Evolutionary conservation across 306 rosid species (phyloP), one percentile per base, ranked within the genome.

Genomic region (Rubus parviflorus): DNA sequence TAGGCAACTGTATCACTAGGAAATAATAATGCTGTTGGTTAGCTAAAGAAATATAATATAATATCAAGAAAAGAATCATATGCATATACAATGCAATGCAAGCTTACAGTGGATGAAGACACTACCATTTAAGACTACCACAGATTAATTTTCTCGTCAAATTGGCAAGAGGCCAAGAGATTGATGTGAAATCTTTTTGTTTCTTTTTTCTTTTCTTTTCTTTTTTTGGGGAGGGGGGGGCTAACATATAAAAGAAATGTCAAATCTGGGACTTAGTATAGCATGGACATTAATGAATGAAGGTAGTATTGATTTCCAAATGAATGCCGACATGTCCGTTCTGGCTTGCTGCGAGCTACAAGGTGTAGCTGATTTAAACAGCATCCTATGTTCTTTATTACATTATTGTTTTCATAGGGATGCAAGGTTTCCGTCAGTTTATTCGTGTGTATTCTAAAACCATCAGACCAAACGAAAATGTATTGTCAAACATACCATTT

Each of bases 301-400:
- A 62, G 68, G 57, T 22, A 68, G 47, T 3, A 5, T 74, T 46
- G 10, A 9, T 23, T 60, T 48, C 16, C 47, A 61, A 22, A 64
- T 51, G 68, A 41, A 67, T 66, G 72, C 77, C 62, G 82, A 75
- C 84, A 74, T 45, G 65, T 25, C 66, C 79, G 49, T 64, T 47
- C 74, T 8, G 68, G 23, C 30, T 53, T 37, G 30, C 67, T 13
- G 7, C 54, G 72, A 57, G 19, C 42, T 58, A 47, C 75, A 11
- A 47, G 74, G 49, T 51, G 52, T 47, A 51, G 78, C 61, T 72
- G 85, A 75, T 82, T 68, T 56, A 78, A 84, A 65, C 58, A 72
- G 87, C 85, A 83, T 85, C 87, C 87, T 58, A 85, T 79, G 87
- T 70, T 25, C 15, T 65, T 5, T 2, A 5, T 40, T 22, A 23